These are phyloP conservation scores for Trypanosomatidae sp. DNA, from an alignment of 208 protist genomes.

Conservation along the genomic window DNA sequence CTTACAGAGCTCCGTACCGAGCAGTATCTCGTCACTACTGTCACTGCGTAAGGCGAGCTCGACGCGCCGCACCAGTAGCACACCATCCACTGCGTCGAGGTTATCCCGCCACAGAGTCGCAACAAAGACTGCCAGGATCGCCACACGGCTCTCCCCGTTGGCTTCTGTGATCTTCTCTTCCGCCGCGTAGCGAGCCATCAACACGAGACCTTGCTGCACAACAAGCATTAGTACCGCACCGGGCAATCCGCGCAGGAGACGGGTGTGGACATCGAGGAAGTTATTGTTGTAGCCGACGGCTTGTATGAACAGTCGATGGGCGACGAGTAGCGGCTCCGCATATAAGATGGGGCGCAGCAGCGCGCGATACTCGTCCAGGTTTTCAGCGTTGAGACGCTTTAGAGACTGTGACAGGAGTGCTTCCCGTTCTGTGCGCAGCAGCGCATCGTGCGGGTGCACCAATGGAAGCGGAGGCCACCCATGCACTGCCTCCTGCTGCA, in stretches of 20 bases:
- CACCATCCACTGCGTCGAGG: constrained; percentile 28
- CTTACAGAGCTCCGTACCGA: constrained; percentile 67
- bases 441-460: constrained; percentile 48
- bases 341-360: constrained; percentile 60
- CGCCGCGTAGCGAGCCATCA: constrained; percentile 54
- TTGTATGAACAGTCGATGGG: constrained; percentile 66
- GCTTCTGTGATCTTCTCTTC: constrained; percentile 34
- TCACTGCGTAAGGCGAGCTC: constrained; percentile 63
- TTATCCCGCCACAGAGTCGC: constrained; percentile 59
- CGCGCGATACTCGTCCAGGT: constrained; percentile 49
- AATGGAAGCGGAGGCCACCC: constrained; percentile 2
- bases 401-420: constrained; percentile 66
- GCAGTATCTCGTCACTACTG: constrained; percentile 38
- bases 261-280: constrained; percentile 68
- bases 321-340: constrained; percentile 67
- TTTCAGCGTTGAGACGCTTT: constrained; percentile 68
- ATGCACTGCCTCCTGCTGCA: background rate
- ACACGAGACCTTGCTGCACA: constrained; percentile 43
- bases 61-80: constrained; percentile 47
- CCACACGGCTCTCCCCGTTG: constrained; percentile 44
- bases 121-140: constrained; percentile 53
- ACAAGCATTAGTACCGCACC: constrained; percentile 56
- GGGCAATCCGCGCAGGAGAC: constrained; percentile 54
- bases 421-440: constrained; percentile 60
- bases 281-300: constrained; percentile 80